phyloP scores from a whole-genome alignment of 306 rosid species.

The Vigna hirtella region DNA sequence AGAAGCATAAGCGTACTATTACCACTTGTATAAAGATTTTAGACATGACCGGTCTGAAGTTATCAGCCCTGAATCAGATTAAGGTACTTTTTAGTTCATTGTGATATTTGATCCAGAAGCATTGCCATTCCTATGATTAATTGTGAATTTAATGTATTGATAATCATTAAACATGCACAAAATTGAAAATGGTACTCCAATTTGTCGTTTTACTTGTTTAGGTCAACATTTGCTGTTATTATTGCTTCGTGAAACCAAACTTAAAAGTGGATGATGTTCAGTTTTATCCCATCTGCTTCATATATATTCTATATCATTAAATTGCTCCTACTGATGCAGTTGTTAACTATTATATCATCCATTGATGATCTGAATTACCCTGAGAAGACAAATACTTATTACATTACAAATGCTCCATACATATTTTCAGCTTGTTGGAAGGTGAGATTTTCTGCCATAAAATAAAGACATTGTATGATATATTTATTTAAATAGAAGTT shows the following conservation, averaged over 20 bases:
- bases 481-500: slow-evolving; percentile 12
- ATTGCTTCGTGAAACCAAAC: neutral
- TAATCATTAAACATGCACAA: neutral
- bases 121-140: neutral
- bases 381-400: slow-evolving; percentile 88
- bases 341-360: slow-evolving; percentile 80
- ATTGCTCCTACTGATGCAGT: slow-evolving; percentile 61
- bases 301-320: slow-evolving; percentile 23
- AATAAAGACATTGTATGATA: slow-evolving; percentile 17
- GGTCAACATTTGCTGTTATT: too few species aligned
- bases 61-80: slow-evolving; percentile 86
- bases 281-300: neutral
- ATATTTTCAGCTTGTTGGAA: slow-evolving; percentile 97
- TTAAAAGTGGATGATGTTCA: neutral
- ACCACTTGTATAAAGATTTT: slow-evolving; percentile 85
- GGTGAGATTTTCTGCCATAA: slow-evolving; percentile 54
- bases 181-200: neutral
- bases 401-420: slow-evolving; percentile 83
- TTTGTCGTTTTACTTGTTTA: neutral
- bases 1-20: slow-evolving; percentile 75
- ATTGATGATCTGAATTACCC: slow-evolving; percentile 97
- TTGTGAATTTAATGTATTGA: slow-evolving; percentile 31
- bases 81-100: slow-evolving; percentile 62
- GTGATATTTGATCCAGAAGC: slow-evolving; percentile 23
- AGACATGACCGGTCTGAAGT: slow-evolving; percentile 95